Conservation (phyloP, 371 early-diverging fungal genomes). For the Mortierella sp. region DNA sequence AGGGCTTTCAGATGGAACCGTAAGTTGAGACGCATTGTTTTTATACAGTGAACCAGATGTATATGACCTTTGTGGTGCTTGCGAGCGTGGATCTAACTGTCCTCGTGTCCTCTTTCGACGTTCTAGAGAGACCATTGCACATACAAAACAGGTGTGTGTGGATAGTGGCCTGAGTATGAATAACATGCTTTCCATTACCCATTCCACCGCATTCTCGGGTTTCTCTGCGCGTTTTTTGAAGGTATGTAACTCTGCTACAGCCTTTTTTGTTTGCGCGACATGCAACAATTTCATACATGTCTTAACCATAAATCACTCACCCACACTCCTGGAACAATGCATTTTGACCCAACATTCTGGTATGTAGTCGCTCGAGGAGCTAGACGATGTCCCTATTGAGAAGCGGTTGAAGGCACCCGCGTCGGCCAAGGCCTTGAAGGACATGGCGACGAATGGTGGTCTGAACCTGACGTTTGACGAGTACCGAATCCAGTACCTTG, state of each 20-base stretch:
- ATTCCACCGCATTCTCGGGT: conserved; percentile 62
- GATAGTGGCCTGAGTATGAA: conserved; percentile 56
- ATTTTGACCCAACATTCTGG: background rate
- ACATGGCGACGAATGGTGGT: conserved; percentile 57
- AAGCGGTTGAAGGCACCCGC: conserved; percentile 41
- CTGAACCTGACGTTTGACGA: conserved; percentile 60
- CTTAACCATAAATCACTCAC: background rate
- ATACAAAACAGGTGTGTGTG: conserved; percentile 49
- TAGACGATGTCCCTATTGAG: conserved; percentile 23
- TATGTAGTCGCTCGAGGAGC: conserved; percentile 32
- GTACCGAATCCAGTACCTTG: conserved; percentile 66
- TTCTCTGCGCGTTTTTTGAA: conserved; percentile 65
- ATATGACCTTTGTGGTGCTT: background rate
- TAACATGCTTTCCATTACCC: conserved; percentile 63
- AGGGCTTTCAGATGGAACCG: conserved; percentile 63
- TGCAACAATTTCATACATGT: background rate
- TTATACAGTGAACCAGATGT: background rate
- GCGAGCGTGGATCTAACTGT: background rate
- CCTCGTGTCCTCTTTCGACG: background rate
- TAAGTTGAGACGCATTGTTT: conserved; percentile 35
- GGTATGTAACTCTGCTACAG: conserved; percentile 43
- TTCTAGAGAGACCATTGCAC: conserved; percentile 11
- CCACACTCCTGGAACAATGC: background rate
- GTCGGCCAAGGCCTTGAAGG: conserved; percentile 35
- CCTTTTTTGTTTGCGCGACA: background rate